These are phyloP conservation scores for Ustilago crameri DNA, from an alignment of 1,284 basidiomycete genomes.

Conservation along the genomic window DNA sequence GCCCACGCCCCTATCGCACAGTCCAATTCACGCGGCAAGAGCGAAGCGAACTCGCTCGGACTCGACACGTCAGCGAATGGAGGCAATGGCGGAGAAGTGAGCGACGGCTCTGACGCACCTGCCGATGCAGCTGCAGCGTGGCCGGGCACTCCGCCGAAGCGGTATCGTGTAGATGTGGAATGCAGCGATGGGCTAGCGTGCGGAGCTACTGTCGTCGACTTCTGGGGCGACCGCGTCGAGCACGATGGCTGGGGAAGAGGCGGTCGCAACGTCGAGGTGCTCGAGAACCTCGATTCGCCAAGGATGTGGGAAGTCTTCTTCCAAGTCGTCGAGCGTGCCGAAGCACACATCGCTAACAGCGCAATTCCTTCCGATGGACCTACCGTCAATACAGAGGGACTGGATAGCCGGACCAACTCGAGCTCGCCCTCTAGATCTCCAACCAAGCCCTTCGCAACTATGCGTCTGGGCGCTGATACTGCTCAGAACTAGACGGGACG, in stretches of 20 bases:
- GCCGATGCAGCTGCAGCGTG: not conserved
- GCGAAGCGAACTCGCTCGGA: constrained; percentile 20
- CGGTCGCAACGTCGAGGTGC: constrained; percentile 56
- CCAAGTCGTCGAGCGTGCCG: constrained; percentile 50
- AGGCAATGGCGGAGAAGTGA: constrained; percentile 14
- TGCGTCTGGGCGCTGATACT: constrained; percentile 21
- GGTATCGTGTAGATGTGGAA: constrained; percentile 58
- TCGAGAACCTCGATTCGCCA: constrained; percentile 54
- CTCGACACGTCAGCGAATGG: constrained; percentile 11
- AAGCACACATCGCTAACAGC: constrained; percentile 34
- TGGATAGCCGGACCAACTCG: constrained; percentile 7
- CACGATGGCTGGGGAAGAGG: constrained; percentile 55
- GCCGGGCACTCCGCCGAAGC: constrained; percentile 29
- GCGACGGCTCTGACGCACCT: constrained; percentile 9
- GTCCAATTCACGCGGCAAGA: constrained; percentile 1
- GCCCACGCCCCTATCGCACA: not conserved
- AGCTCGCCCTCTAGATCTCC: constrained; percentile 23
- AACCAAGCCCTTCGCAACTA: constrained; percentile 11
- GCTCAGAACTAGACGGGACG: constrained; percentile 4
- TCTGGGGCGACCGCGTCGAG: constrained; percentile 45
- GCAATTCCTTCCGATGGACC: constrained; percentile 3
- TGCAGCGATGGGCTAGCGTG: constrained; percentile 43
- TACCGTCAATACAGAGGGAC: not conserved
- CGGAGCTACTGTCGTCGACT: constrained; percentile 62
- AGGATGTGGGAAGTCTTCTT: constrained; percentile 59